Percentiles rank a stretch among this genome's conserved stretches.
Evolutionary conservation across 2,329 filamentous ascomycete species (phyloP).

Genomic region (Rhinocladiella similis): DNA sequence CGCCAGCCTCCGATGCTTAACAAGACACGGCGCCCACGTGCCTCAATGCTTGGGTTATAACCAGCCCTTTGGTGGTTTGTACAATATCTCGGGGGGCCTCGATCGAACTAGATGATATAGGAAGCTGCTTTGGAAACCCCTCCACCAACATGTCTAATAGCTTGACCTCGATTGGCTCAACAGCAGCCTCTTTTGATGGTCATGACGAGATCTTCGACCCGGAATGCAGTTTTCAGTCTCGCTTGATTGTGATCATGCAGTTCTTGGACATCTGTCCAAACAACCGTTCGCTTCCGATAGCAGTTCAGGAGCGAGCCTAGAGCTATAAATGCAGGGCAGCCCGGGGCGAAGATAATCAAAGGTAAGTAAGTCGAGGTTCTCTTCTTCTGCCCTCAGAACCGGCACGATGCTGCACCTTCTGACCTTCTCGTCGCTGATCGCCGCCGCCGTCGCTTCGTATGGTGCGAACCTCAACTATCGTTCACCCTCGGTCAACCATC

Average conservation of each 20-base stretch:
- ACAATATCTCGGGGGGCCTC: neutral
- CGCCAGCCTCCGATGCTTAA: no score
- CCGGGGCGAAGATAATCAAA: slow-evolving; percentile 7
- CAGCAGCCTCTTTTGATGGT: neutral
- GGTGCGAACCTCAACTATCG: slow-evolving; percentile 64
- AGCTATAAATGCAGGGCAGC: slow-evolving; percentile 2
- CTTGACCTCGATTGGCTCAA: slow-evolving; percentile 1
- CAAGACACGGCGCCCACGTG: no score
- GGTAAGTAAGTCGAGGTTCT: slow-evolving; percentile 1
- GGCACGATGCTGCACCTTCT: slow-evolving; percentile 20
- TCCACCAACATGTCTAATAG: neutral
- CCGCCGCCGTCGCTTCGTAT: slow-evolving; percentile 18
- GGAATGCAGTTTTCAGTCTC: no score
- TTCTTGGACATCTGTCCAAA: neutral
- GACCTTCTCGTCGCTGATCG: slow-evolving; percentile 13
- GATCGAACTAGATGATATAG: neutral
- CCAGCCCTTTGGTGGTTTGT: no score
- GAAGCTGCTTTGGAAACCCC: neutral
- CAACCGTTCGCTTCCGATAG: no score
- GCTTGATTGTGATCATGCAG: no score
- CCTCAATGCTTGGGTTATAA: neutral
- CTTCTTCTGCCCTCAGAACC: neutral
- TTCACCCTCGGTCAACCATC: slow-evolving; percentile 65
- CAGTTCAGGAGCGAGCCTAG: neutral
- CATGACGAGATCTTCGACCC: neutral